Conservation (phyloP, 306 rosid genomes). For the Quercus agrifolia region DNA sequence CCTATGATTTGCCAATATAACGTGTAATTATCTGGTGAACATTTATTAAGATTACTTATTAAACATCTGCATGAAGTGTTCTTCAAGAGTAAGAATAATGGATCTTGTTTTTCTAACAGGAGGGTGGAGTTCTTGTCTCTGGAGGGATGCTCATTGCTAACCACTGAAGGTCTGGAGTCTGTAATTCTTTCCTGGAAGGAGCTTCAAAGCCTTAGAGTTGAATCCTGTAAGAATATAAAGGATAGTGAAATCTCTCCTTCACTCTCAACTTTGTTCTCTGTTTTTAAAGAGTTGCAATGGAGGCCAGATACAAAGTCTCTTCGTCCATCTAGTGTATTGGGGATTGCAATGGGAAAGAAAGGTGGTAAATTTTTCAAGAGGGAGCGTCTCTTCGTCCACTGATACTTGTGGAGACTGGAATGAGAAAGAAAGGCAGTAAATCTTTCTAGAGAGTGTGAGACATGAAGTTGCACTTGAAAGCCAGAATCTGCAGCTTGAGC, state of each 20-base stretch:
- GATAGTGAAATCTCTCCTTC: constrained; percentile 66
- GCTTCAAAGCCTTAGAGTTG: constrained; percentile 68
- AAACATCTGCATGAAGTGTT: background rate
- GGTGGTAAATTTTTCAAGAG: constrained; percentile 76
- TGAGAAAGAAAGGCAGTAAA: constrained; percentile 79
- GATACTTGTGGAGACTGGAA: constrained; percentile 42
- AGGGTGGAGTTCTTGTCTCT: constrained; percentile 56
- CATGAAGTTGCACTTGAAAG: constrained; percentile 25
- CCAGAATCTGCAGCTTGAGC: constrained; percentile 30
- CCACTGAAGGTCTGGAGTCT: constrained; percentile 70
- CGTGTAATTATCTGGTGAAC: background rate
- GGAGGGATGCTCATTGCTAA: constrained; percentile 82
- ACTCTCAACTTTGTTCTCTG: constrained; percentile 54
- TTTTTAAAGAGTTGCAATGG: constrained; percentile 81
- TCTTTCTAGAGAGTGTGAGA: constrained; percentile 59
- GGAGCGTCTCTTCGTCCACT: constrained; percentile 48
- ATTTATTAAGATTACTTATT: background rate
- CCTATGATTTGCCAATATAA: background rate
- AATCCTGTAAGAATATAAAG: constrained; percentile 73
- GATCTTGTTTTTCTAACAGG: constrained; percentile 42
- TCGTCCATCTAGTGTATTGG: constrained; percentile 51
- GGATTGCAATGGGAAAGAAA: constrained; percentile 66
- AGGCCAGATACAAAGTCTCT: constrained; percentile 65
- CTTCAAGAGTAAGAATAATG: background rate
- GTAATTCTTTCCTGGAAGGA: constrained; percentile 67